Percentiles rank a stretch among this genome's conserved stretches.
Conservation (phyloP, 176 grass and related monocot genomes). For the Pharus latifolius region DNA sequence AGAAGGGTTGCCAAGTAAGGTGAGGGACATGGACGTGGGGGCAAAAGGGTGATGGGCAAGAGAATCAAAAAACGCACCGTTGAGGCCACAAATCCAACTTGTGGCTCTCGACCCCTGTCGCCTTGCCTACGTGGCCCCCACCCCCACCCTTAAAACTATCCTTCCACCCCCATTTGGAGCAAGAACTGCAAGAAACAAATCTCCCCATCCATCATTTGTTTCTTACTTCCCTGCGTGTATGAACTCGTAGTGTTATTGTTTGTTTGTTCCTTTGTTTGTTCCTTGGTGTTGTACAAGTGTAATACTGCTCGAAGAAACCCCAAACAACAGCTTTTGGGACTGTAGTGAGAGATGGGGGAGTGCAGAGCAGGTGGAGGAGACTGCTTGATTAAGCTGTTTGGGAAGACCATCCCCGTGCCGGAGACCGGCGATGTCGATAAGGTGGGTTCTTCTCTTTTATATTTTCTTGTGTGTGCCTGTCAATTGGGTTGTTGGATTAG, state of each 20-base stretch:
- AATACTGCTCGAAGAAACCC: neutral
- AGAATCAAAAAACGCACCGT: constrained; percentile 59
- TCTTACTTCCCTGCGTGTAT: too few relatives aligned
- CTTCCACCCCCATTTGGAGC: constrained; percentile 1
- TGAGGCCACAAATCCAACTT: constrained; percentile 68
- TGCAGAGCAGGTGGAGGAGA: constrained; percentile 22
- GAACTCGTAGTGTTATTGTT: neutral
- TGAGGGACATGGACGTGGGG: constrained; percentile 3
- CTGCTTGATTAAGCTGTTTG: constrained; percentile 69
- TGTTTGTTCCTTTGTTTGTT: neutral
- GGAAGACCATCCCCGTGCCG: constrained; percentile 61
- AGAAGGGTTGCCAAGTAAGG: constrained; percentile 25
- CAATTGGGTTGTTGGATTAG: neutral
- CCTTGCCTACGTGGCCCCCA: constrained; percentile 27
- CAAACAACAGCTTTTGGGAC: neutral
- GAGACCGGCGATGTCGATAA: constrained; percentile 22
- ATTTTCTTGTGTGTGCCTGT: neutral
- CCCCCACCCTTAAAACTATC: constrained; percentile 31
- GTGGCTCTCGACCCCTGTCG: constrained; percentile 50
- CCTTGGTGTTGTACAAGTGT: neutral
- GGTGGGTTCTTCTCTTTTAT: constrained; percentile 15
- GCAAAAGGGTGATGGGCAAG: constrained; percentile 7
- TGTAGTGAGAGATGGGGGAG: constrained; percentile 11
- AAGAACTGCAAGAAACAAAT: neutral
- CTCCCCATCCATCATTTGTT: neutral